Percentiles rank a stretch among this genome's conserved stretches.
These are phyloP conservation scores for Hamamelis virginiana DNA, from an alignment of 164 flowering plant species.

Conservation along the genomic window DNA sequence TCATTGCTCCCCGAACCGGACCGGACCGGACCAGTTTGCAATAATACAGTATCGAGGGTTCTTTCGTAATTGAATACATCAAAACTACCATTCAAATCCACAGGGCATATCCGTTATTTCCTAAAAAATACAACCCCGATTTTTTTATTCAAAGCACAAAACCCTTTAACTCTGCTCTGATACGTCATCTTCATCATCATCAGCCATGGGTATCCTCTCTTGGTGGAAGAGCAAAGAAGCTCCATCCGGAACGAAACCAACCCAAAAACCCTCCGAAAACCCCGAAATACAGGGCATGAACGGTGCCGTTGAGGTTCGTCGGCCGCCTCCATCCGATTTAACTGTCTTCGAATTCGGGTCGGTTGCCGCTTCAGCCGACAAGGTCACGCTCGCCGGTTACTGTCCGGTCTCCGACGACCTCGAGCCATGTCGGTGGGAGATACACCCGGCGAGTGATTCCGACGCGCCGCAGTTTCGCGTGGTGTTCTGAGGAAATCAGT, in stretches of 20 bases:
- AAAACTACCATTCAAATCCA: neutral
- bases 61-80: neutral
- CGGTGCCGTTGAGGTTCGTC: constrained; percentile 76
- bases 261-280: constrained; percentile 9
- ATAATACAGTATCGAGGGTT: neutral
- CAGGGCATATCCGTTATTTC: neutral
- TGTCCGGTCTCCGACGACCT: constrained; percentile 97
- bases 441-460: constrained; percentile 52
- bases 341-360: constrained; percentile 95
- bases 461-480: constrained; percentile 91
- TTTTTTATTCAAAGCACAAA: neutral
- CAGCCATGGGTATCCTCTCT: constrained; percentile 67
- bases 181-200: neutral
- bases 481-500: constrained; percentile 46
- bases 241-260: constrained; percentile 16
- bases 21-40: too few relatives aligned
- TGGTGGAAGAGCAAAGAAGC: constrained; percentile 46
- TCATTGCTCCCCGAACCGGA: too few relatives aligned
- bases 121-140: neutral
- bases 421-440: constrained; percentile 96
- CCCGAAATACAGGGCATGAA: constrained; percentile 59
- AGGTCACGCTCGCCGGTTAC: constrained; percentile 84
- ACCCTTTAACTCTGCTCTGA: neutral
- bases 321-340: constrained; percentile 33
- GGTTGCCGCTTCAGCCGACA: constrained; percentile 61